Percentiles rank a stretch among this genome's conserved stretches.
Conservation (phyloP, 768 basidiomycete species). For the Kockovaella imperatae region DNA sequence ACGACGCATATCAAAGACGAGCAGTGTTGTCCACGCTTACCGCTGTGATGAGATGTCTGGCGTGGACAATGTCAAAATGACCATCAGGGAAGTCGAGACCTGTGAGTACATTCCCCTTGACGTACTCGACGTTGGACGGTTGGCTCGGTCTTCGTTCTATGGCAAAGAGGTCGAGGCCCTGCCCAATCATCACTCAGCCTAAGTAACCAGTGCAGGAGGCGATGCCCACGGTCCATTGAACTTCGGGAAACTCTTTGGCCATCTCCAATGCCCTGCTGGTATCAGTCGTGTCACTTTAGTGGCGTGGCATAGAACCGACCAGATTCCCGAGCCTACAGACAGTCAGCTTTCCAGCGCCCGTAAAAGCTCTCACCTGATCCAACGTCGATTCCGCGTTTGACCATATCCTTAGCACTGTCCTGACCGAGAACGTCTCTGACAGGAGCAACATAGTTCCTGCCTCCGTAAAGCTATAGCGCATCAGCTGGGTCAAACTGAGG, state of each 20-base stretch:
- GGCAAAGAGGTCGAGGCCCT: slow-evolving; percentile 11
- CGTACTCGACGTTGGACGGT: slow-evolving; percentile 13
- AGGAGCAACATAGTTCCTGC: slow-evolving; percentile 14
- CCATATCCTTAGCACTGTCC: background rate
- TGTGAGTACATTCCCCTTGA: slow-evolving; percentile 4
- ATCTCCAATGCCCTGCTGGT: slow-evolving; percentile 21
- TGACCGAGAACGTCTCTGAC: slow-evolving; percentile 1
- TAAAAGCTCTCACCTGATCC: slow-evolving; percentile 10
- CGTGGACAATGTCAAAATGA: slow-evolving; percentile 14
- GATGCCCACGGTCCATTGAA: slow-evolving; percentile 12
- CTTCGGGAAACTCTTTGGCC: slow-evolving; percentile 15
- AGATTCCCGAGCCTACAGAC: slow-evolving; percentile 13
- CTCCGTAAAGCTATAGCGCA: too few relatives aligned
- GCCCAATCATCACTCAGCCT: too few relatives aligned
- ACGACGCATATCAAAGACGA: background rate
- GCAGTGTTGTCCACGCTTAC: slow-evolving; percentile 8
- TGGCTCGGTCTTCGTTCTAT: slow-evolving; percentile 8
- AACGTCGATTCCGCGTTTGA: slow-evolving; percentile 9
- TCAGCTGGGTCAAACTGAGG: too few relatives aligned
- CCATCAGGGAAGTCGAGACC: slow-evolving; percentile 17
- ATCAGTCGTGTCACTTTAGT: too few relatives aligned
- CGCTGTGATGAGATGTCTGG: slow-evolving; percentile 11
- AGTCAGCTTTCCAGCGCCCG: background rate
- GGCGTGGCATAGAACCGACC: slow-evolving; percentile 6
- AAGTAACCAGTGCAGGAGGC: too few relatives aligned